These are phyloP conservation scores for Senna siamea DNA, from an alignment of 306 rosid genomes.

Conservation along the genomic window DNA sequence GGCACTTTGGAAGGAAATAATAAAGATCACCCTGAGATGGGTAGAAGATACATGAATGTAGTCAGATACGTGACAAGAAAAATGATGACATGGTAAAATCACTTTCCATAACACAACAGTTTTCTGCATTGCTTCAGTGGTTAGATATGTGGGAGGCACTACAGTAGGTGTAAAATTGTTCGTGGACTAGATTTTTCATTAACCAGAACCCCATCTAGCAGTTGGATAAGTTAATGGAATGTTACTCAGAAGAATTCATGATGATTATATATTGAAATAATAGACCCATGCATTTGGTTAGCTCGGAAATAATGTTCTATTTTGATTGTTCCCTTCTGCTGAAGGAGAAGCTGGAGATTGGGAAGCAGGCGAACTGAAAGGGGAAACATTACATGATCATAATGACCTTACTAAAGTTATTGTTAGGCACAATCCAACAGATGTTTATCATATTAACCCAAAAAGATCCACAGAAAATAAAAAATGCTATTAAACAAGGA, in stretches of 20 bases:
- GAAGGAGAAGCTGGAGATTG: background rate
- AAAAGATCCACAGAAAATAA: background rate
- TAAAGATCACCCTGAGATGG: slow-evolving; percentile 16
- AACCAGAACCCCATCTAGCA: background rate
- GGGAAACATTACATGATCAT: background rate
- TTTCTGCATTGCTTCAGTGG: background rate
- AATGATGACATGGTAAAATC: background rate
- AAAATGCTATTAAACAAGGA: background rate
- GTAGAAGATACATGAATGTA: background rate
- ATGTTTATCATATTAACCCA: background rate
- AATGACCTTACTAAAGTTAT: background rate
- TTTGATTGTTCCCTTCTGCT: background rate
- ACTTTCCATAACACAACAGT: background rate
- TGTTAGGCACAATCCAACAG: slow-evolving; percentile 1
- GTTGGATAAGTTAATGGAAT: background rate
- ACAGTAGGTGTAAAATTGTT: background rate
- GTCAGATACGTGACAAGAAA: background rate
- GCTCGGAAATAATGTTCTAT: background rate
- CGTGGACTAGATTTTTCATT: background rate
- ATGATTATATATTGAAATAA: background rate
- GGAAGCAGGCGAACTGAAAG: background rate
- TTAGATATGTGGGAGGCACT: background rate
- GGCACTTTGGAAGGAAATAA: slow-evolving; percentile 24
- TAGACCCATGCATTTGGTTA: background rate
- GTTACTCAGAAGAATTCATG: slow-evolving; percentile 2